These are phyloP conservation scores for Posidonia australis DNA, from an alignment of 106 monocot species.

Conservation along the genomic window DNA sequence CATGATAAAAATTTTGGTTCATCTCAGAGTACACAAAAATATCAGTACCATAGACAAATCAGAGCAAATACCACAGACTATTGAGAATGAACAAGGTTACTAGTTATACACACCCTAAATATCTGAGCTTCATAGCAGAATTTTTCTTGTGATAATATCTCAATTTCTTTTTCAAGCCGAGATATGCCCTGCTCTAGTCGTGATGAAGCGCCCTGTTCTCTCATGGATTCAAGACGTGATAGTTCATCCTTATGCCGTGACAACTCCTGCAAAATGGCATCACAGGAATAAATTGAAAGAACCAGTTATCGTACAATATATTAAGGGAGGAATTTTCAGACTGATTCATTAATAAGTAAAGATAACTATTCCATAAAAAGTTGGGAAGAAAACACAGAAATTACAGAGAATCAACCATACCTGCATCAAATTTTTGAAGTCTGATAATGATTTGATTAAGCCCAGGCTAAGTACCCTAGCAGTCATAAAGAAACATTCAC, in stretches of 20 bases:
- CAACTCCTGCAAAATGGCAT: slow-evolving; percentile 34
- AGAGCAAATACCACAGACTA: no score
- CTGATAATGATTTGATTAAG: slow-evolving; percentile 77
- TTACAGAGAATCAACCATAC: slow-evolving; percentile 20
- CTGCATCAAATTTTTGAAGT: slow-evolving; percentile 75
- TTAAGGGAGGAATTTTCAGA: background rate
- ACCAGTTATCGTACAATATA: background rate
- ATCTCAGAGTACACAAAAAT: no score
- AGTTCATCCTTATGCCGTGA: slow-evolving; percentile 74
- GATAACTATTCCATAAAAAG: background rate
- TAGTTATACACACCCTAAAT: slow-evolving; percentile 36
- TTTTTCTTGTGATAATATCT: slow-evolving; percentile 56
- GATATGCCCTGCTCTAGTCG: slow-evolving; percentile 80
- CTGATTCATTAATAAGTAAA: background rate
- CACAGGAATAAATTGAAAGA: background rate
- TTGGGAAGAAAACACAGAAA: background rate
- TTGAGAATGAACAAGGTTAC: background rate
- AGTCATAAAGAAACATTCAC: slow-evolving; percentile 99
- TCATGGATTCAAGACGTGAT: slow-evolving; percentile 49
- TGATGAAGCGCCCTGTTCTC: slow-evolving; percentile 65
- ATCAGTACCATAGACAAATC: no score
- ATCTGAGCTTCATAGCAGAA: slow-evolving; percentile 93
- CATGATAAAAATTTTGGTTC: no score
- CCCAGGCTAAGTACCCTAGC: slow-evolving; percentile 87
- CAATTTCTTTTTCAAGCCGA: slow-evolving; percentile 73